Evolutionary conservation across 352 stramenopile genomes (phyloP), one percentile per base, ranked within the genome.

Genomic region (Globisporangium rhizosaccharum): DNA sequence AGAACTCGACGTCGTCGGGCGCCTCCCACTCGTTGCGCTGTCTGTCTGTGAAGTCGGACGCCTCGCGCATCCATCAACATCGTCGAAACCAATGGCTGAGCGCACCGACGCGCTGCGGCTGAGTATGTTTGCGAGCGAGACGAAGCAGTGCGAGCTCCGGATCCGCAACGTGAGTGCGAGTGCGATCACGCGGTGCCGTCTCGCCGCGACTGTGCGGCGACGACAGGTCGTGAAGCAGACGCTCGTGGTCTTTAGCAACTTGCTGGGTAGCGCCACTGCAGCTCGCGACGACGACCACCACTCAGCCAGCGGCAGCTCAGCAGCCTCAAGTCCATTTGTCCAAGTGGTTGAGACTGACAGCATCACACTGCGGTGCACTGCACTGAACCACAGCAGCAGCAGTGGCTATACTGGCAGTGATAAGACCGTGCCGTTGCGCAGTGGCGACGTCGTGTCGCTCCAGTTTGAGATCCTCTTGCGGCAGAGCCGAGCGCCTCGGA

Each of bases 121-220:
- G 15, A 74, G 72, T 20, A 88, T 92, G 78, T 89, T 87, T 63
- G 61, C 68, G 26, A 85, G 71, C 36, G 82, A 92, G 59, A 84
- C 62, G 15, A 90, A 85, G 46, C 71, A 62, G 23, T 89, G 66
- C 50, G 65, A 76, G 54, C 50, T 92, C 39, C 63, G 76, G 44
- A 60, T 90, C 7, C 75, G 70, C 46, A 88, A 83, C 59, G 69
- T 59, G 18, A 75, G 79, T 4, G 76, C 75, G 28, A 63, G 58
- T 6, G 48, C 53, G 20, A 86, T 90, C 33, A 74, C 41, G 36
- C 71, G 59, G 42, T 86, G 68, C 59, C 65, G 68, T 28, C 37
- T 86, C 15, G 67, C 68, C 33, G 70, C 76, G 5, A 65, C 58
- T 0, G 45, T 83, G 45, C 64, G 70, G 25, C 70, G 68, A 44